A percentile compares a stretch with the other conserved stretches of the same genome.
Conservation (phyloP, 2,329 filamentous ascomycete species). For the Calycina marina region DNA sequence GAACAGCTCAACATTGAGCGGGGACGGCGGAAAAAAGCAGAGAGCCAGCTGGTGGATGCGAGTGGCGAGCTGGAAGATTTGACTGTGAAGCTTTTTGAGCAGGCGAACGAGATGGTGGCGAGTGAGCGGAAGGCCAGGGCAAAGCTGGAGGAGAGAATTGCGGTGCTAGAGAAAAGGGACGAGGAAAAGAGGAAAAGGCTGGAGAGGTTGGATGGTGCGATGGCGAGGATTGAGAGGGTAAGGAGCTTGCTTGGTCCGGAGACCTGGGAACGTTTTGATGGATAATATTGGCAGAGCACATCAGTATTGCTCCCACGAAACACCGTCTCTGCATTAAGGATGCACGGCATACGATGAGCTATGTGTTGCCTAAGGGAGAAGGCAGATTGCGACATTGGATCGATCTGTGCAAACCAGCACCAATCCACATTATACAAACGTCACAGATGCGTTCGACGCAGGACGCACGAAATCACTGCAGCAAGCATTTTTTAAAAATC, state of each 20-base stretch:
- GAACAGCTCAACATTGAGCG: slow-evolving; percentile 53
- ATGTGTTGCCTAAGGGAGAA: too few species aligned
- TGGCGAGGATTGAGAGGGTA: slow-evolving; percentile 57
- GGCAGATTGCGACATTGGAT: too few species aligned
- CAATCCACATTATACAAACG: too few species aligned
- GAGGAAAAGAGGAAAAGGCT: slow-evolving; percentile 52
- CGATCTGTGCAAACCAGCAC: too few species aligned
- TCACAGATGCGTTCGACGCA: too few species aligned
- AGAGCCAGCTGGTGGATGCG: slow-evolving; percentile 50
- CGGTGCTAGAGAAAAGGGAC: slow-evolving; percentile 54
- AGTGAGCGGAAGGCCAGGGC: slow-evolving; percentile 57
- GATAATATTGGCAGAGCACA: too few species aligned
- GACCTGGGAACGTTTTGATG: slow-evolving; percentile 10
- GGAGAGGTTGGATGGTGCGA: slow-evolving; percentile 56
- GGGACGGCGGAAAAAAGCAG: slow-evolving; percentile 50
- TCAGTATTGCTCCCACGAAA: too few species aligned
- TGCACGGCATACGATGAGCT: too few species aligned
- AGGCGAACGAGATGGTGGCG: slow-evolving; percentile 81
- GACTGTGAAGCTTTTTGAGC: slow-evolving; percentile 59
- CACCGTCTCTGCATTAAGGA: too few species aligned
- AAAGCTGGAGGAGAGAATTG: slow-evolving; percentile 55
- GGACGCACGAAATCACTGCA: too few species aligned
- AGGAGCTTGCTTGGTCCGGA: slow-evolving; percentile 37
- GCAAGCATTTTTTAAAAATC: too few species aligned
- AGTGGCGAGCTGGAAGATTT: slow-evolving; percentile 67